A percentile compares a stretch with the other conserved stretches of the same genome.
phyloP scores from a whole-genome alignment of 305 asterid species.

The Fraxinus angustifolia region DNA sequence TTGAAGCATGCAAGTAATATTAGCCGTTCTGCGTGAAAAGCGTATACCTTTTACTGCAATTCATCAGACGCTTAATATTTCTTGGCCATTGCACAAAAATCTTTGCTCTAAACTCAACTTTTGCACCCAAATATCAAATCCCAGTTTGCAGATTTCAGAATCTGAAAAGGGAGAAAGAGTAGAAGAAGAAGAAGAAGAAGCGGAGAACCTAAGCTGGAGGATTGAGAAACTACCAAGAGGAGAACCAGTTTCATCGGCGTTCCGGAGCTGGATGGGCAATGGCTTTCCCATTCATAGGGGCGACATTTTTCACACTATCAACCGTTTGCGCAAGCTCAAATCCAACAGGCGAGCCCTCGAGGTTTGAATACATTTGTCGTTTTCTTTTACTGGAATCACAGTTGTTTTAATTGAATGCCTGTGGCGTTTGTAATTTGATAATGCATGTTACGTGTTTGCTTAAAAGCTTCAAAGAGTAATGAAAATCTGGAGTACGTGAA shows the following conservation, averaged over 20 bases:
- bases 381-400: background rate
- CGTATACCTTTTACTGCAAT: conserved; percentile 39
- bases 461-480: conserved; percentile 25
- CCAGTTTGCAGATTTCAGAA: conserved; percentile 25
- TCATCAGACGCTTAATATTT: conserved; percentile 39
- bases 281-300: conserved; percentile 79
- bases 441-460: conserved; percentile 44
- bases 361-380: conserved; percentile 33
- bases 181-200: conserved; percentile 28
- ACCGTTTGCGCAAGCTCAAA: conserved; percentile 70
- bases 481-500: background rate
- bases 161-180: conserved; percentile 25
- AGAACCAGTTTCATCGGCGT: conserved; percentile 60
- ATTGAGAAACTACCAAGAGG: conserved; percentile 61
- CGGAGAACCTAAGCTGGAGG: conserved; percentile 53
- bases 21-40: conserved; percentile 28
- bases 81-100: conserved; percentile 20
- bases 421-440: background rate
- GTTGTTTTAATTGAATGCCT: background rate
- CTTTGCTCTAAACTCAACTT: conserved; percentile 25
- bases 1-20: conserved; percentile 41
- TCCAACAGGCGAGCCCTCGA: conserved; percentile 68
- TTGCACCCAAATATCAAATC: conserved; percentile 33
- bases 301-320: conserved; percentile 65
- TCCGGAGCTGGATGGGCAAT: conserved; percentile 94